Conservation (phyloP, 2,329 filamentous ascomycete genomes). For the Tothia fuscella region DNA sequence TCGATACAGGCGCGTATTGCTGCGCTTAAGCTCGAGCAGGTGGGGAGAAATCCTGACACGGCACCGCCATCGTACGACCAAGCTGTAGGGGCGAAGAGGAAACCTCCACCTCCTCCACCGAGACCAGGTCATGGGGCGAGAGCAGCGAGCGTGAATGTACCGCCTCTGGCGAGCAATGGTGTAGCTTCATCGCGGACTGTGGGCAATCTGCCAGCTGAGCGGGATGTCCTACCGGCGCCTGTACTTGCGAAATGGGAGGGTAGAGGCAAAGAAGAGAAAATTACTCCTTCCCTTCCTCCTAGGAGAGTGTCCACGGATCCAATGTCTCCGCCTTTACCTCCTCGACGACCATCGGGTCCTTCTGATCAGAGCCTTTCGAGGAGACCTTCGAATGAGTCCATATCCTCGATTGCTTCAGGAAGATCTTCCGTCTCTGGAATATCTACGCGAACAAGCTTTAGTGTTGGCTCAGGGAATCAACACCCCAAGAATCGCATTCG, state of each 20-base stretch:
- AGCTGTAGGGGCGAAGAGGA: constrained; percentile 13
- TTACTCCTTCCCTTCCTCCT: constrained; percentile 36
- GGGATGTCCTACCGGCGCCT: constrained; percentile 10
- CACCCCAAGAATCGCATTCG: constrained; percentile 28
- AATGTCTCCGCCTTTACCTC: constrained; percentile 30
- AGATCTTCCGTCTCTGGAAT: constrained; percentile 4
- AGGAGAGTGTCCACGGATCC: constrained; percentile 23
- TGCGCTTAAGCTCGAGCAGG: constrained; percentile 34
- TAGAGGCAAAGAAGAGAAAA: constrained; percentile 2
- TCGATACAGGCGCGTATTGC: constrained; percentile 37
- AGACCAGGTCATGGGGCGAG: too few relatives aligned
- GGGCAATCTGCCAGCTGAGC: constrained; percentile 5
- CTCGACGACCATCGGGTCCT: constrained; percentile 30
- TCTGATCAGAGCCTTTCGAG: constrained; percentile 13
- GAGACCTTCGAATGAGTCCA: constrained; percentile 19
- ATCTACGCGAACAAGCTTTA: constrained; percentile 28
- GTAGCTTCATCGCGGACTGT: background rate
- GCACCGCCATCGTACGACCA: constrained; percentile 22
- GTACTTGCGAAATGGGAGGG: constrained; percentile 7
- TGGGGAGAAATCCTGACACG: constrained; percentile 24
- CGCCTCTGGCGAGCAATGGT: constrained; percentile 2
- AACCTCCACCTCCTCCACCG: constrained; percentile 12
- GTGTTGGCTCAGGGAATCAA: constrained; percentile 21
- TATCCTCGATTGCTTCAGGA: constrained; percentile 6
- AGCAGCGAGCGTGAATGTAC: constrained; percentile 5